Evolutionary conservation across 257 asterid species (phyloP), one percentile per base, ranked within the genome.

Genomic region (Plantago ovata): DNA sequence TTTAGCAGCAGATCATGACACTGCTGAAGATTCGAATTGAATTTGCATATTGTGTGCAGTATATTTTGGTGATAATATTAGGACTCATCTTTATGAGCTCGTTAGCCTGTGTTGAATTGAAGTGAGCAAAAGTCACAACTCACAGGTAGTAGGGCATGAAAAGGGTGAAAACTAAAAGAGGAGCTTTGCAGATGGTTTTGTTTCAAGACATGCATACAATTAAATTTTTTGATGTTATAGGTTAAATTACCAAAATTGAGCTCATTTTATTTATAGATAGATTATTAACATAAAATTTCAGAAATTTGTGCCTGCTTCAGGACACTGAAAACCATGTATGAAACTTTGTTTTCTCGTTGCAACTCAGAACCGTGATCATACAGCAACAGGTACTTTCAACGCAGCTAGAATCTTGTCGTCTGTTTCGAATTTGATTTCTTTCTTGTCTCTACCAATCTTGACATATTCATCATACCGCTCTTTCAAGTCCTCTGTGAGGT

Each of bases 361-460:
- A n/a, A n/a, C 50, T 63, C 11, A 18, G 48, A 62, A 60, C 53
- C 62, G 58, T 28, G 38, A 56, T 80, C 78, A 89, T 50, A 69
- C 95, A 49, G 97, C 79, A 47, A 89, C 86, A 19, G 86, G 86
- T 65, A 71, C 86, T 76, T 89, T 84, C 36, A 86, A 64, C 18
- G 94, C 80, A 65, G 78, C 95, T 19, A 92, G 77, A 61, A 92
- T 92, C 87, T 88, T 92, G 60, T 91, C 95, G 72, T 91, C 98
- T n/a, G 79, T 12, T 62, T 87, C 96, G 58, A 87, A 87, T 57
- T 85, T 52, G 3, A 87, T 72, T 52, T 75, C 58, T 68, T 87
- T 91, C 94, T 87, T 87, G 80, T 91, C 98, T 77, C 98, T 83
- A 19, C 98, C 98, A 62, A 83, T 85, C 76, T 85, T 80, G 61